phyloP scores from a whole-genome alignment of 306 rosid genomes.

The Carpinus viminea region DNA sequence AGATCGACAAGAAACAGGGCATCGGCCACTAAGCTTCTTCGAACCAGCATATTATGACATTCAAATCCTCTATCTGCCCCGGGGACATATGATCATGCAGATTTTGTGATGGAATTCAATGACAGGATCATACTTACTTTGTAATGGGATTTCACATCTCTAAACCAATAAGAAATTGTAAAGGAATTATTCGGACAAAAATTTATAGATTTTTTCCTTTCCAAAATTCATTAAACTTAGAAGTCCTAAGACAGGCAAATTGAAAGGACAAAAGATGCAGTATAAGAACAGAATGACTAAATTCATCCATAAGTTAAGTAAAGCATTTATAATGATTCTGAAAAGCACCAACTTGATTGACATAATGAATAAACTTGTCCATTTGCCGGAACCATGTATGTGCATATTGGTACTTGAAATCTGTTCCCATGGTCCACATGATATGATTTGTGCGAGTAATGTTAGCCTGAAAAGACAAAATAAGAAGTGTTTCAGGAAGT shows the following conservation, averaged over 20 bases:
- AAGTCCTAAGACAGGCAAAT: neutral
- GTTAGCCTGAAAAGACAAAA: constrained; percentile 71
- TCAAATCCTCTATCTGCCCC: neutral
- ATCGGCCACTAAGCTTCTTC: neutral
- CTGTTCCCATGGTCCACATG: constrained; percentile 99
- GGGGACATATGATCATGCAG: neutral
- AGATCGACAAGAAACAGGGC: neutral
- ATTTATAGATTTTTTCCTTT: neutral
- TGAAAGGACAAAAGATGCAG: neutral
- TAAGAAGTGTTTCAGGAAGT: constrained; percentile 15
- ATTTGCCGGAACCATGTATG: constrained; percentile 81
- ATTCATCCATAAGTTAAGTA: neutral
- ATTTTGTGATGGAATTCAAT: neutral
- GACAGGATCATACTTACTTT: neutral
- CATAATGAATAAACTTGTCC: constrained; percentile 96
- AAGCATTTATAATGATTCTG: neutral
- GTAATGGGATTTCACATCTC: neutral
- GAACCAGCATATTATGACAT: neutral
- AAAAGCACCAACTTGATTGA: constrained; percentile 61
- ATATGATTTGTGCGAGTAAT: constrained; percentile 88
- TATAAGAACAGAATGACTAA: constrained; percentile 1
- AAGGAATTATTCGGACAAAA: neutral
- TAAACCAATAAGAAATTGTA: neutral
- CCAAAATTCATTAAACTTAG: neutral
- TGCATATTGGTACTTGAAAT: constrained; percentile 94